These are phyloP conservation scores for Moesziomyces parantarcticus DNA, from an alignment of 1,284 basidiomycete species.

Conservation along the genomic window DNA sequence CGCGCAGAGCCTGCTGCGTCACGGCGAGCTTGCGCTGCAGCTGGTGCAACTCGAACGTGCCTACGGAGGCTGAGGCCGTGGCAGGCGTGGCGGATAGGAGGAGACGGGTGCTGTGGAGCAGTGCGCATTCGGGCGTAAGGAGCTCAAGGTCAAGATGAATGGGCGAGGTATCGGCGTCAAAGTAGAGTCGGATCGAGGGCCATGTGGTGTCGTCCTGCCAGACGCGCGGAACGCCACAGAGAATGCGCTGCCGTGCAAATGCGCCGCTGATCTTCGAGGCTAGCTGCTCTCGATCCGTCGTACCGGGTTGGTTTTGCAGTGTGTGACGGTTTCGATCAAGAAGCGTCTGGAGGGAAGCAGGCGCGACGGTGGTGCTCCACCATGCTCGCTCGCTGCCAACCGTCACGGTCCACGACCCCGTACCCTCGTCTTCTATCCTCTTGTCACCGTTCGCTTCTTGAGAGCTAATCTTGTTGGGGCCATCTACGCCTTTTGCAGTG, in stretches of 20 bases:
- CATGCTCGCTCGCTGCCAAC: slow-evolving; percentile 22
- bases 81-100: not conserved
- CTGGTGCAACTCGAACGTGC: slow-evolving; percentile 1
- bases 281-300: not conserved
- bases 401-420: not conserved
- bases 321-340: not conserved
- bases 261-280: slow-evolving; percentile 6
- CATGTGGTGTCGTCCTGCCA: not conserved
- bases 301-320: not conserved
- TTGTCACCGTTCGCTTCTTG: no score
- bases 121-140: slow-evolving; percentile 1
- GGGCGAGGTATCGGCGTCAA: slow-evolving; percentile 10
- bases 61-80: not conserved
- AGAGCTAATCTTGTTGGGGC: no score
- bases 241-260: slow-evolving; percentile 12
- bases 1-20: slow-evolving; percentile 32
- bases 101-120: slow-evolving; percentile 9
- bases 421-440: not conserved
- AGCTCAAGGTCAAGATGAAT: slow-evolving; percentile 14
- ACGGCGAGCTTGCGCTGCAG: slow-evolving; percentile 19
- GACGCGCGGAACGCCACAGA: slow-evolving; percentile 11
- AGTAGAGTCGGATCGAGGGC: slow-evolving; percentile 16
- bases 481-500: no score
- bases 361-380: slow-evolving; percentile 16
- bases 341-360: not conserved